These are phyloP conservation scores for Mycena venus DNA, from an alignment of 768 basidiomycete genomes.

Conservation along the genomic window DNA sequence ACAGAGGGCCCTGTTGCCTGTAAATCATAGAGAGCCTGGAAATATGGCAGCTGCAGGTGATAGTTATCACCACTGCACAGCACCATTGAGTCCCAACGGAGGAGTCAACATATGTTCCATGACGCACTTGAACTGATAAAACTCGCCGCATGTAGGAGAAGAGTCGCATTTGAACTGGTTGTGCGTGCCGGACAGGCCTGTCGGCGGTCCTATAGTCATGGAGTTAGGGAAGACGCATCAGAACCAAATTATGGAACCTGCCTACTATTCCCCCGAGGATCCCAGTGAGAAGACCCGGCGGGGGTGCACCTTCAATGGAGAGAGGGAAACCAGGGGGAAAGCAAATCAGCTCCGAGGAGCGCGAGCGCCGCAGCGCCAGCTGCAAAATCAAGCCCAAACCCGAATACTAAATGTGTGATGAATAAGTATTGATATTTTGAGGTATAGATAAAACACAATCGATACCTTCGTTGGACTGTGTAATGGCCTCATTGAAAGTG, in stretches of 20 bases:
- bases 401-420: not conserved
- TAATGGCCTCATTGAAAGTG: not conserved
- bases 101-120: not conserved
- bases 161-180: slow-evolving; percentile 1
- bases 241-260: not conserved
- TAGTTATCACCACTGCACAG: not conserved
- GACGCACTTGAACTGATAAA: too few relatives aligned
- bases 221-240: not conserved
- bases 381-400: too few relatives aligned
- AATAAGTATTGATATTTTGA: too few relatives aligned
- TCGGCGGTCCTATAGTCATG: not conserved
- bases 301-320: too few relatives aligned
- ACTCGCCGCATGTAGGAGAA: not conserved
- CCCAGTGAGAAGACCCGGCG: too few relatives aligned
- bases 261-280: too few relatives aligned
- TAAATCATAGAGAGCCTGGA: not conserved
- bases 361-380: too few relatives aligned
- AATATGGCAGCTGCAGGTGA: too few relatives aligned
- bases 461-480: not conserved
- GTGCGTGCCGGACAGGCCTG: not conserved
- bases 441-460: not conserved
- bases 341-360: too few relatives aligned
- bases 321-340: too few relatives aligned
- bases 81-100: not conserved
- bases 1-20: too few relatives aligned